Conservation (phyloP, 140 eudicot genomes). For the Ambrosia hybrid region DNA sequence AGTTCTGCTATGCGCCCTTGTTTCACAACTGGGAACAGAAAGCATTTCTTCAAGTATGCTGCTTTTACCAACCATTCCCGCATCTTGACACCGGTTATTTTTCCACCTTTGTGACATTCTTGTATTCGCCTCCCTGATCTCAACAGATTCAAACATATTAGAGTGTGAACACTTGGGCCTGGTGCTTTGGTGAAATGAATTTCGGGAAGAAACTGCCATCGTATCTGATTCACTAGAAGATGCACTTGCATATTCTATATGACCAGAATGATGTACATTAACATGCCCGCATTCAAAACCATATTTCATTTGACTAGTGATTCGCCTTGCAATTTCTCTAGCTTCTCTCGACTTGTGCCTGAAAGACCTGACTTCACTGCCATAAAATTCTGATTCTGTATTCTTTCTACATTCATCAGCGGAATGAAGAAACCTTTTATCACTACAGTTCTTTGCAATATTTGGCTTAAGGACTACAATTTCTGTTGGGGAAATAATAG, state of each 20-base stretch:
- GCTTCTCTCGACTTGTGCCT: constrained; percentile 59
- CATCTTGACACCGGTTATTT: constrained; percentile 52
- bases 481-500: constrained; percentile 48
- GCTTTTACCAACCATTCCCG: constrained; percentile 41
- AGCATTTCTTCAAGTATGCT: constrained; percentile 88
- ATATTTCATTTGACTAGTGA: constrained; percentile 38
- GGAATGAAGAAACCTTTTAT: neutral
- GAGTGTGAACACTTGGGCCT: constrained; percentile 35
- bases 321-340: constrained; percentile 43
- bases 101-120: constrained; percentile 83
- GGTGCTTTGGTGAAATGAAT: constrained; percentile 28
- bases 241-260: constrained; percentile 54
- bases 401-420: no score
- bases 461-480: constrained; percentile 85
- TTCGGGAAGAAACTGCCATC: constrained; percentile 35
- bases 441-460: constrained; percentile 37
- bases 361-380: constrained; percentile 34
- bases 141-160: constrained; percentile 49
- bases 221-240: constrained; percentile 59
- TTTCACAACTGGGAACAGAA: constrained; percentile 48
- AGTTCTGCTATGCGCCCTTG: constrained; percentile 15
- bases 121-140: constrained; percentile 69
- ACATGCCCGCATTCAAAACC: constrained; percentile 37
- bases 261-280: constrained; percentile 31
- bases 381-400: constrained; percentile 24